These are phyloP conservation scores for Solanum appendiculatum DNA, from an alignment of 257 asterid species.

Conservation along the genomic window DNA sequence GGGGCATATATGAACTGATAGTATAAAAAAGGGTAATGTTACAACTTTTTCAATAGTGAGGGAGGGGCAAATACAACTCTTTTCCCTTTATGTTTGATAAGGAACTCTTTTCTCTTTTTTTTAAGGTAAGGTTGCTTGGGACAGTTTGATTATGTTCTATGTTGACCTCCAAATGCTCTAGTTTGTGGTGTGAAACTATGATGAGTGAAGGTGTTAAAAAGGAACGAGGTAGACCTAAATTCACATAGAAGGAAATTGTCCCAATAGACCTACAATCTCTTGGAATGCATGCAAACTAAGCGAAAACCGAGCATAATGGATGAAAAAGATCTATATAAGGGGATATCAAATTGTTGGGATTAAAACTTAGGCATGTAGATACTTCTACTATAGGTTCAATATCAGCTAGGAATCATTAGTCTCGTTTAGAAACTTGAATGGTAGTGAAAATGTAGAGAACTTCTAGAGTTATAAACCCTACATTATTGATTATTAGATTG, in stretches of 20 bases:
- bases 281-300: background rate
- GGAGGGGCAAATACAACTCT: background rate
- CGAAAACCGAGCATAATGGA: background rate
- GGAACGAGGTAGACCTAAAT: background rate
- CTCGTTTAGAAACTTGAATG: background rate
- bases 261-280: background rate
- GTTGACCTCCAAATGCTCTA: background rate
- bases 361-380: background rate
- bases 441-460: background rate
- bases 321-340: background rate
- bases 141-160: background rate
- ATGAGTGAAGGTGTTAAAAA: background rate
- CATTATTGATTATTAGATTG: background rate
- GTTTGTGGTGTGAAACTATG: background rate
- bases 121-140: background rate
- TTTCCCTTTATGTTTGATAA: background rate
- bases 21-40: background rate
- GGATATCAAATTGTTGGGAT: background rate
- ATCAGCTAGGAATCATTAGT: background rate
- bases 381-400: background rate
- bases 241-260: background rate
- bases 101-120: background rate
- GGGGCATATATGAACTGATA: background rate
- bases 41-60: background rate
- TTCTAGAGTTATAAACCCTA: background rate